These are phyloP conservation scores for Tricholoma matsutake DNA, from an alignment of 768 basidiomycete genomes.

Conservation along the genomic window DNA sequence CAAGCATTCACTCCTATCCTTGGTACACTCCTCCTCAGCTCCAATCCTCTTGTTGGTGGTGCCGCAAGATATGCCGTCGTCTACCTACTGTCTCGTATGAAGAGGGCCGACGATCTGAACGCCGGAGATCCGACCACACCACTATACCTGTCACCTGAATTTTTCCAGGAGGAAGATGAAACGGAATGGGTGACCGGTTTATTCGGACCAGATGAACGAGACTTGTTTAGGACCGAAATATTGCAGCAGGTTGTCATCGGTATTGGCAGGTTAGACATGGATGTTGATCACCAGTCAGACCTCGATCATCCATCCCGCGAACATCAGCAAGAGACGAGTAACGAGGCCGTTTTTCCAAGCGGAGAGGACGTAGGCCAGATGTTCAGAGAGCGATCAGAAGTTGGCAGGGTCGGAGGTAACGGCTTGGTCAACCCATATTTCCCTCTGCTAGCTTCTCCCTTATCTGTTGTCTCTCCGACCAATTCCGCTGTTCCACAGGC, in stretches of 20 bases:
- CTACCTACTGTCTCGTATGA: slow-evolving; percentile 69
- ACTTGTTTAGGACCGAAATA: slow-evolving; percentile 76
- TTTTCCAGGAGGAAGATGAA: slow-evolving; percentile 27
- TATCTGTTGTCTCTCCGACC: slow-evolving; percentile 13
- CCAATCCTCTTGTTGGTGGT: slow-evolving; percentile 69
- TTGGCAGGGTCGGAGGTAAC: slow-evolving; percentile 6
- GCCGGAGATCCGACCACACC: slow-evolving; percentile 16
- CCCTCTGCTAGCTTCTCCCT: slow-evolving; percentile 31
- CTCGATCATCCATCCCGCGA: not conserved
- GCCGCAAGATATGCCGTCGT: slow-evolving; percentile 76
- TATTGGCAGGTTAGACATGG: slow-evolving; percentile 68
- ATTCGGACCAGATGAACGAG: slow-evolving; percentile 54
- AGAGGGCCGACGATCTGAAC: slow-evolving; percentile 52
- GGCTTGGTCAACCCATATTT: slow-evolving; percentile 52
- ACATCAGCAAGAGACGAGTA: not conserved
- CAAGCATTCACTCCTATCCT: slow-evolving; percentile 91
- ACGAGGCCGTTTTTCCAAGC: slow-evolving; percentile 14
- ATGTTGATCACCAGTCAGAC: slow-evolving; percentile 23
- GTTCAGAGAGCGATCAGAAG: slow-evolving; percentile 9
- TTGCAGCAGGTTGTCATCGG: slow-evolving; percentile 86
- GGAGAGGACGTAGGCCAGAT: slow-evolving; percentile 16
- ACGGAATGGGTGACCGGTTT: slow-evolving; percentile 35
- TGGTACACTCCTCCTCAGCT: slow-evolving; percentile 81
- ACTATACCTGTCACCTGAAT: slow-evolving; percentile 21
- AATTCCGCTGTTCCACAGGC: slow-evolving; percentile 26